Evolutionary conservation across 768 basidiomycete genomes (phyloP).

Genomic region (Pholiota microspora): DNA sequence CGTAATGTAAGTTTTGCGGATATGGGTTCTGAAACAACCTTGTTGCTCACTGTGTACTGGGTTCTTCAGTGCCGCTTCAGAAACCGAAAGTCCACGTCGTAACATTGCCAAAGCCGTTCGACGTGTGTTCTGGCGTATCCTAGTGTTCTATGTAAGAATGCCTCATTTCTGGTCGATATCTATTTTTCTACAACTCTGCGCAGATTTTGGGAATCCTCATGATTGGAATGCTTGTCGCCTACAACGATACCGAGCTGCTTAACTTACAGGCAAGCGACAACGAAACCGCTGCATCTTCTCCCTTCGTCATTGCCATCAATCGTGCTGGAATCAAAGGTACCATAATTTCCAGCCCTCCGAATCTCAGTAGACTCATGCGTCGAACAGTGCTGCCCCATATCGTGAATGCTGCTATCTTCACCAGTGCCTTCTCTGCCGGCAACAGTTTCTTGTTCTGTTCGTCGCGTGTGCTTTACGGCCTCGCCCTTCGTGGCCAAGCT

Average conservation of each 20-base stretch:
- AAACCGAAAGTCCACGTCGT: constrained; percentile 74
- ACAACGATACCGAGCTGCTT: constrained; percentile 54
- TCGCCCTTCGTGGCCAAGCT: constrained; percentile 51
- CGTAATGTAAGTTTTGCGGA: constrained; percentile 60
- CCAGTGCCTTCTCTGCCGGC: constrained; percentile 70
- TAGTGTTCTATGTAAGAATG: constrained; percentile 65
- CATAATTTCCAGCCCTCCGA: background rate
- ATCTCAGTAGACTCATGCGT: constrained; percentile 15
- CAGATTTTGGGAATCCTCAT: constrained; percentile 69
- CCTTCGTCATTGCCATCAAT: constrained; percentile 82
- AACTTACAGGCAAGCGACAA: constrained; percentile 24
- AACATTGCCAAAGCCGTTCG: constrained; percentile 77
- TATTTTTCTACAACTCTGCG: background rate
- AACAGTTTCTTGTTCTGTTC: constrained; percentile 63
- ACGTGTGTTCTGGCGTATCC: constrained; percentile 78
- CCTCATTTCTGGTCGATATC: background rate
- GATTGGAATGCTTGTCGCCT: constrained; percentile 79
- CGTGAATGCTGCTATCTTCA: constrained; percentile 71
- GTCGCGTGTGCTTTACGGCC: constrained; percentile 51
- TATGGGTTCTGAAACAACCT: no score
- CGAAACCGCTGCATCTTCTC: constrained; percentile 73
- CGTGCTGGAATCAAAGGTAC: constrained; percentile 67
- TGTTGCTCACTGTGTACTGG: no score
- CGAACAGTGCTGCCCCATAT: constrained; percentile 57
- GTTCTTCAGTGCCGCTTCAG: constrained; percentile 60